These are phyloP conservation scores for Thalia dealbata DNA, from an alignment of 176 grass and related monocot species.

Conservation along the genomic window DNA sequence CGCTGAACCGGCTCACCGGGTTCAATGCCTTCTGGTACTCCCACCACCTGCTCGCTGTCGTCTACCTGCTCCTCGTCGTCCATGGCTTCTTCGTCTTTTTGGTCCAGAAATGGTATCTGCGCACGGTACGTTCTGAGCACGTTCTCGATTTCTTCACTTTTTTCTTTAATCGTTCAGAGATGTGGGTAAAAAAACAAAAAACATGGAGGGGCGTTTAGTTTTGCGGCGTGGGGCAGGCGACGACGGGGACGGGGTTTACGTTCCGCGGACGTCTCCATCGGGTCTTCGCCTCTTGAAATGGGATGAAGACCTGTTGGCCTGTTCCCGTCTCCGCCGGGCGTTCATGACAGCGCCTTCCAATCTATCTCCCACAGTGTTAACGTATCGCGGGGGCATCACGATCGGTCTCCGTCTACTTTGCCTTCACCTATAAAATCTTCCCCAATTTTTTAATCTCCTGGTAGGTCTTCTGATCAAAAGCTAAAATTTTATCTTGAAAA, in stretches of 20 bases:
- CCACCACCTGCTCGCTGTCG: conserved; percentile 78
- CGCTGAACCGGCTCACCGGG: conserved; percentile 80
- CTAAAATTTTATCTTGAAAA: too few species aligned
- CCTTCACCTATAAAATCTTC: too few species aligned
- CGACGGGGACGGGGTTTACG: not conserved
- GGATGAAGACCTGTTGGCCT: not conserved
- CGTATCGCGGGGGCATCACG: not conserved
- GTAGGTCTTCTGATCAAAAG: too few species aligned
- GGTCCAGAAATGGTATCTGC: conserved; percentile 66
- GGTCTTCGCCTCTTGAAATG: not conserved
- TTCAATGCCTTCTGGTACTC: conserved; percentile 99
- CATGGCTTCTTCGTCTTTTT: conserved; percentile 74
- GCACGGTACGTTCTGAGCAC: conserved; percentile 30
- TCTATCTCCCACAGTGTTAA: too few species aligned
- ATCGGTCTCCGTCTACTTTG: too few species aligned
- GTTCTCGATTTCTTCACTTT: not conserved
- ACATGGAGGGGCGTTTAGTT: not conserved
- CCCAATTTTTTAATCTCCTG: too few species aligned
- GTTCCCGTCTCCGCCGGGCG: not conserved
- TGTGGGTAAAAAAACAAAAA: too few species aligned
- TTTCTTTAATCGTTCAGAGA: not conserved
- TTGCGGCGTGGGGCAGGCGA: not conserved
- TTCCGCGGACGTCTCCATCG: not conserved
- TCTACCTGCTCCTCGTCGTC: conserved; percentile 71
- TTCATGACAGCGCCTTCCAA: not conserved